These are phyloP conservation scores for Populus hybrid DNA, from an alignment of 441 rosid species.

Conservation along the genomic window DNA sequence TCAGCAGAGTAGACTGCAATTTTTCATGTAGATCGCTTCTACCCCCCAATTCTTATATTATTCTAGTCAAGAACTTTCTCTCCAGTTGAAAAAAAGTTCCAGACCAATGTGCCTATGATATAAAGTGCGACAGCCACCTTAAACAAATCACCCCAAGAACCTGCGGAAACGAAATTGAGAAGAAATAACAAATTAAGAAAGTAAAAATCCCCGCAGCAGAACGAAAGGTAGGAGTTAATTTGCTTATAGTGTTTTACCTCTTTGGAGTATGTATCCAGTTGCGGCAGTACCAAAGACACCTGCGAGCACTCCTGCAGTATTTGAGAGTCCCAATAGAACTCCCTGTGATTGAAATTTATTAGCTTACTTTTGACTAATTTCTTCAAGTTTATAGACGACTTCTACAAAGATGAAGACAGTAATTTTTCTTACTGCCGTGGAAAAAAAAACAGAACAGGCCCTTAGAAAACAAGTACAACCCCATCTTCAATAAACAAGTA, in stretches of 20 bases:
- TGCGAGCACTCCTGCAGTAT: conserved; percentile 95
- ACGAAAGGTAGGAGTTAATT: not conserved
- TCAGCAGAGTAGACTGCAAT: not conserved
- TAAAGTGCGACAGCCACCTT: conserved; percentile 80
- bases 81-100: conserved; percentile 94
- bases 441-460: too few relatives aligned
- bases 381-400: not conserved
- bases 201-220: not conserved
- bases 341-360: conserved; percentile 50
- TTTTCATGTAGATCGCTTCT: conserved; percentile 9
- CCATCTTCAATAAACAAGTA: not conserved
- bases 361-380: conserved; percentile 15
- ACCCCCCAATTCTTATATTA: conserved; percentile 4
- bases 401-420: not conserved
- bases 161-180: conserved; percentile 30
- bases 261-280: conserved; percentile 90
- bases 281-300: conserved; percentile 98
- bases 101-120: conserved; percentile 78
- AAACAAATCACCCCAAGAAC: conserved; percentile 95
- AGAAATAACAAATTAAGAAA: not conserved
- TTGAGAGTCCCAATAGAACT: conserved; percentile 87
- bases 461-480: too few relatives aligned
- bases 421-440: too few relatives aligned
- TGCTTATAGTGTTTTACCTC: conserved; percentile 39
- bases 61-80: conserved; percentile 82